Base-by-base conservation (phyloP, 1,139 yeast species). In the Taphrina sp. region DNA sequence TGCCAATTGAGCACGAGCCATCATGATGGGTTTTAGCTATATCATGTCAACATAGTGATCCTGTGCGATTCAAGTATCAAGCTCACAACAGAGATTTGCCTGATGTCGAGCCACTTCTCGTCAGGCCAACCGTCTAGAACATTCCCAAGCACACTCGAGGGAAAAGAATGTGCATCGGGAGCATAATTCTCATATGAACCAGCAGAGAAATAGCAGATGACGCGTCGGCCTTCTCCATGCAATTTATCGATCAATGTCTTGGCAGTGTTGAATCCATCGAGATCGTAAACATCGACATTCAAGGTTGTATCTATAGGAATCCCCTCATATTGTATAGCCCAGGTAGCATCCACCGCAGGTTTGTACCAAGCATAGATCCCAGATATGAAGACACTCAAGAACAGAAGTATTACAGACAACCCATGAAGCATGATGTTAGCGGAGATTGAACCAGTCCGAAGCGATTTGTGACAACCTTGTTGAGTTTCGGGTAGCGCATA, bases 171-270 rank as follows among this genome's bases (percentile, higher is more conserved):
- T 16, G 57, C 59, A 41, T 61, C 63, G 3, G 61, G 60, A 3
- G 61, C 45, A 52, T 60, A 58, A 42, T 61, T 45, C 38, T 61
- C 63, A 36, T 46, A 52, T 34, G 59, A 58, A 1, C 63, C 63
- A 3, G 63, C 63, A 7, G 61, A 58, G 35, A 61, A 61, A 49
- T 61, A 61, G 39, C 63, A 61, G 7, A 61, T 56, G 16, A 60
- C 62, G 23, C 44, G 54, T 5, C 45, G 41, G n/a, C 59, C 61
- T 8, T 29, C 29, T 2, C 10, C 37, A 20, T 59, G 63, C 26
- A 61, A 57, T n/a, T 38, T 20, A 8, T 35, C 3, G 16, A 61
- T 58, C 8, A 46, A 29, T 10, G 29, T 23, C 24, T 51, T 37
- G 20, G 39, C 33, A 44, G 44, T 60, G 28, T 61, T 62, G 42